These are phyloP conservation scores for Lobosporangium transversale DNA, from an alignment of 192 early-diverging fungal genomes.

Conservation along the genomic window DNA sequence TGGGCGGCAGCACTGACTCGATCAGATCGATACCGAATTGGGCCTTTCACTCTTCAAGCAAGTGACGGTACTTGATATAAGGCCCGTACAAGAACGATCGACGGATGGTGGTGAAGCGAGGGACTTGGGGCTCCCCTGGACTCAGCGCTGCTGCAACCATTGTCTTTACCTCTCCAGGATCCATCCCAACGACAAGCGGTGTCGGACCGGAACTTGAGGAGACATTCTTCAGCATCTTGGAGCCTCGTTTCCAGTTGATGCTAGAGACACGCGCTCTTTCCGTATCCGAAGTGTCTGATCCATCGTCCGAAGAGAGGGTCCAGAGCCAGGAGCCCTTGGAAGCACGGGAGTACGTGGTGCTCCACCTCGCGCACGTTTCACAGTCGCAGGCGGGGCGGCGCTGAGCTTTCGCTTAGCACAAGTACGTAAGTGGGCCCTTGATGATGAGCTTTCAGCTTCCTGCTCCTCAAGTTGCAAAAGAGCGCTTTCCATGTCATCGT, in stretches of 20 bases:
- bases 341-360: no score
- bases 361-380: no score
- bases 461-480: no score
- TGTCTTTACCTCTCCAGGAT: conserved; percentile 1
- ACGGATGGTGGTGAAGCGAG: not conserved
- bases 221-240: not conserved
- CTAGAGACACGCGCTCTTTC: no score
- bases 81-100: not conserved
- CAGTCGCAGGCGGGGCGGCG: no score
- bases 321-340: no score
- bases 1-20: not conserved
- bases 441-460: no score
- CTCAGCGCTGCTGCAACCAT: not conserved
- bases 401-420: no score
- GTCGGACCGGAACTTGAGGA: not conserved
- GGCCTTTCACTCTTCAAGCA: not conserved
- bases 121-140: not conserved
- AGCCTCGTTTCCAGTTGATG: not conserved
- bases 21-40: not conserved
- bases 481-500: no score
- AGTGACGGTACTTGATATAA: not conserved
- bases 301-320: no score
- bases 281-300: no score
- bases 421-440: no score
- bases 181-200: conserved; percentile 1